phyloP scores from a whole-genome alignment of 208 protist species.

The Vickermania ingenoplastis region DNA sequence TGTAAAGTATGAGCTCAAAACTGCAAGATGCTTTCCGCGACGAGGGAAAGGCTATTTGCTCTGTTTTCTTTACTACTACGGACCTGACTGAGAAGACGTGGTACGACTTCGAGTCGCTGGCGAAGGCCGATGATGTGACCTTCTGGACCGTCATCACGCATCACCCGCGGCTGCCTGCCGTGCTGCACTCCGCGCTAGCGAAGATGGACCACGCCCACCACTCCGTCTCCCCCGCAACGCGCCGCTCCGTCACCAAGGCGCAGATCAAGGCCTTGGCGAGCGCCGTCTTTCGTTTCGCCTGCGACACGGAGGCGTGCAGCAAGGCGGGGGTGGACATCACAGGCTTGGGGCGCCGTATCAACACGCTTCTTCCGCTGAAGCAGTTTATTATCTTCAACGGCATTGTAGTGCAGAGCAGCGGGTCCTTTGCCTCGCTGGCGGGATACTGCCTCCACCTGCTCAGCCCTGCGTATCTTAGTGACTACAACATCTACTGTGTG shows the following conservation, averaged over 20 bases:
- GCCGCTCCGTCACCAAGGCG: constrained; percentile 17
- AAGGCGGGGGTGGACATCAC: constrained; percentile 19
- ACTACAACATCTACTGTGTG: constrained; percentile 15
- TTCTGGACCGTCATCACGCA: constrained; percentile 76
- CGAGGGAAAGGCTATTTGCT: constrained; percentile 36
- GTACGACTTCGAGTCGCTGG: constrained; percentile 35
- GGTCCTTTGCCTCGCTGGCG: constrained; percentile 45
- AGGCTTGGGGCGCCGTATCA: constrained; percentile 25
- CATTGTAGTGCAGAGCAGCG: constrained; percentile 30
- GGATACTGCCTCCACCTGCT: constrained; percentile 55
- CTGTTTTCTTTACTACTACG: constrained; percentile 47
- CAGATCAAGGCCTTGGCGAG: constrained; percentile 32
- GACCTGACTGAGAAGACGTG: constrained; percentile 62
- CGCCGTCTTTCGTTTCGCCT: constrained; percentile 49
- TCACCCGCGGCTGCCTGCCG: constrained; percentile 30
- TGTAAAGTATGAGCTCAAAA: too few species aligned
- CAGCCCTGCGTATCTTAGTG: constrained; percentile 14
- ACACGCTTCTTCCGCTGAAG: constrained; percentile 36
- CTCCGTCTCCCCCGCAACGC: constrained; percentile 28
- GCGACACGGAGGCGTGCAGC: constrained; percentile 25
- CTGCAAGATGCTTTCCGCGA: neutral
- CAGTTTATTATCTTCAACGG: constrained; percentile 50
- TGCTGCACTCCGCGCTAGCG: constrained; percentile 33
- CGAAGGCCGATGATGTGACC: constrained; percentile 58
- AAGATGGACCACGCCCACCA: constrained; percentile 63